phyloP scores from a whole-genome alignment of 164 flowering plant genomes.

The Berberis vulgaris region DNA sequence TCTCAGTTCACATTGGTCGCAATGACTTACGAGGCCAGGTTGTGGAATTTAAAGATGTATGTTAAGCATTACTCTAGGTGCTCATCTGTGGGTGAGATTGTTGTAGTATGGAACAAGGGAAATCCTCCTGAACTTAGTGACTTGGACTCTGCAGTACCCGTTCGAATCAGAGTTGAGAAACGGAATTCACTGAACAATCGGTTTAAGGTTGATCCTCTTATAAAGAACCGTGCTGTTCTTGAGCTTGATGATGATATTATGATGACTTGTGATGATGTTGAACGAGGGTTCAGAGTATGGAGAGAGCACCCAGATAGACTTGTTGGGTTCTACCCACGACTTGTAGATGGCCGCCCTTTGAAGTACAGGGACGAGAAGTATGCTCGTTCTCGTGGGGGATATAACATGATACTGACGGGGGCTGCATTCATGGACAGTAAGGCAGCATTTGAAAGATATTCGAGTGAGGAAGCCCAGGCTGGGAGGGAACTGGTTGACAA shows the following conservation, averaged over 20 bases:
- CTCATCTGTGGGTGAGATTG: constrained; percentile 80
- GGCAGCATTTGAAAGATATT: constrained; percentile 61
- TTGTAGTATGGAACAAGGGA: constrained; percentile 95
- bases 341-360: constrained; percentile 43
- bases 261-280: constrained; percentile 88
- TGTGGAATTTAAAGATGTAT: constrained; percentile 91
- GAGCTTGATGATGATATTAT: constrained; percentile 96
- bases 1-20: constrained; percentile 88
- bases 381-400: constrained; percentile 61
- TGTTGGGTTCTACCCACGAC: constrained; percentile 89
- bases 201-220: constrained; percentile 56
- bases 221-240: constrained; percentile 69
- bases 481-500: constrained; percentile 70
- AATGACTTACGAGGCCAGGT: constrained; percentile 89
- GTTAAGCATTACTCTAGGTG: constrained; percentile 91
- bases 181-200: constrained; percentile 82
- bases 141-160: constrained; percentile 76
- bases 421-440: constrained; percentile 73
- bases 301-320: constrained; percentile 76
- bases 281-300: constrained; percentile 85
- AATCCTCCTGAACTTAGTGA: constrained; percentile 47
- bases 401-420: constrained; percentile 86
- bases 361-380: constrained; percentile 71
- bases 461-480: constrained; percentile 54
- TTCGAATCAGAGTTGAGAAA: constrained; percentile 65